These are phyloP conservation scores for Tuber umbilicatum DNA, from an alignment of 495 filamentous ascomycete species.

Conservation along the genomic window DNA sequence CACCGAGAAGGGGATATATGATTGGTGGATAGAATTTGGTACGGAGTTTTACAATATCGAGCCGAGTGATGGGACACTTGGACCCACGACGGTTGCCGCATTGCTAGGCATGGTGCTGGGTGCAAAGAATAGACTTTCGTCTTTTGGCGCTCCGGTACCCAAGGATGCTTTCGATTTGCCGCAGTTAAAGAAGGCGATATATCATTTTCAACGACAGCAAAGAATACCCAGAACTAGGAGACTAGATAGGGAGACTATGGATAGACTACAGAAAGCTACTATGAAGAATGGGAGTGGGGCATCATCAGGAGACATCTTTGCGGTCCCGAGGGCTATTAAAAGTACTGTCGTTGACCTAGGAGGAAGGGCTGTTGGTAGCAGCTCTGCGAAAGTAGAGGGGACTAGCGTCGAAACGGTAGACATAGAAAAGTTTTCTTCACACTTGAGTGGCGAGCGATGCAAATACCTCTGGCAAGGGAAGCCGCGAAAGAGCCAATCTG, in stretches of 20 bases:
- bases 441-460: conserved; percentile 68
- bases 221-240: conserved; percentile 69
- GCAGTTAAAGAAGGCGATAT: conserved; percentile 72
- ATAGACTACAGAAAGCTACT: conserved; percentile 69
- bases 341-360: conserved; percentile 89
- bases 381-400: conserved; percentile 75
- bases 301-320: conserved; percentile 56
- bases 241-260: conserved; percentile 75
- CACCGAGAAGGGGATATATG: conserved; percentile 79
- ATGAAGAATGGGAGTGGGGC: conserved; percentile 82
- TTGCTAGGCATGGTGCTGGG: conserved; percentile 82
- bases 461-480: conserved; percentile 97
- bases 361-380: conserved; percentile 83
- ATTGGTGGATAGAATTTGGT: conserved; percentile 96
- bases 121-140: conserved; percentile 76
- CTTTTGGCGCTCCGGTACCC: conserved; percentile 66
- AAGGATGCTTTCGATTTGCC: conserved; percentile 91
- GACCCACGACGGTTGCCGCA: conserved; percentile 85
- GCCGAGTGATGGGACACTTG: conserved; percentile 83
- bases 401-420: conserved; percentile 87
- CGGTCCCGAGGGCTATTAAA: conserved; percentile 81
- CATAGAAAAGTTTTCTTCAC: conserved; percentile 70
- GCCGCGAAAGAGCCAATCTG: conserved; percentile 50
- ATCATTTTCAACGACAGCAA: conserved; percentile 80
- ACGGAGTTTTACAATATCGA: conserved; percentile 84